A percentile compares a stretch with the other conserved stretches of the same genome.
Evolutionary conservation across 2,329 filamentous ascomycete species (phyloP).

Genomic region (Pseudocercospora fijiensis): DNA sequence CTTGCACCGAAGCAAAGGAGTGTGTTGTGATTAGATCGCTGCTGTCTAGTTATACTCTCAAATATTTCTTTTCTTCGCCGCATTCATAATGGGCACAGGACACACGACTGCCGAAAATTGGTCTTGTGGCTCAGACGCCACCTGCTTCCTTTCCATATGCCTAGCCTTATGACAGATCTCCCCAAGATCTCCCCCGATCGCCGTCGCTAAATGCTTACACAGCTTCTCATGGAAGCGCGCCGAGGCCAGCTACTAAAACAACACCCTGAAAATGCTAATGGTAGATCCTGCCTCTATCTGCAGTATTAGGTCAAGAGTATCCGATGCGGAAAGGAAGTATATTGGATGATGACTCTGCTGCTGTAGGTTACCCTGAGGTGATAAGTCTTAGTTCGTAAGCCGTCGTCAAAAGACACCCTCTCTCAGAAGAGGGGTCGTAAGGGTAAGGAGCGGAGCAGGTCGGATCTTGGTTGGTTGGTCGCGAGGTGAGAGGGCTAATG

Average conservation of each 20-base stretch:
- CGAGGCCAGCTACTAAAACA: conserved; percentile 9
- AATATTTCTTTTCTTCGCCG: conserved; percentile 10
- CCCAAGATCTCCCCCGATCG: conserved; percentile 21
- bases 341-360: conserved; percentile 28
- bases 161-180: conserved; percentile 3
- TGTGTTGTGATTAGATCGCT: conserved; percentile 17
- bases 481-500: conserved; percentile 21
- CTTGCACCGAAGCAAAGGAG: conserved; percentile 15
- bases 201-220: conserved; percentile 29
- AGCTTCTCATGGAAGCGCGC: conserved; percentile 8
- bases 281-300: conserved; percentile 1
- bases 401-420: conserved; percentile 30
- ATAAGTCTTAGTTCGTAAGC: conserved; percentile 40
- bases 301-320: conserved; percentile 28
- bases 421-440: conserved; percentile 8
- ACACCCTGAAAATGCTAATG: conserved; percentile 14
- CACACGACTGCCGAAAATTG: conserved; percentile 14
- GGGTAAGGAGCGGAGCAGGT: conserved; percentile 24
- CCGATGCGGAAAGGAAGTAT: conserved; percentile 28
- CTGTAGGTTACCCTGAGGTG: conserved; percentile 40
- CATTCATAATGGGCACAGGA: conserved; percentile 6
- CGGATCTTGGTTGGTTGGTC: conserved; percentile 18
- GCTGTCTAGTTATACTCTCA: conserved; percentile 17
- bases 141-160: neutral
- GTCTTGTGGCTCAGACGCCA: neutral